phyloP scores from a whole-genome alignment of 2,329 filamentous ascomycete genomes.

The Fusarium tanahbumbuense region DNA sequence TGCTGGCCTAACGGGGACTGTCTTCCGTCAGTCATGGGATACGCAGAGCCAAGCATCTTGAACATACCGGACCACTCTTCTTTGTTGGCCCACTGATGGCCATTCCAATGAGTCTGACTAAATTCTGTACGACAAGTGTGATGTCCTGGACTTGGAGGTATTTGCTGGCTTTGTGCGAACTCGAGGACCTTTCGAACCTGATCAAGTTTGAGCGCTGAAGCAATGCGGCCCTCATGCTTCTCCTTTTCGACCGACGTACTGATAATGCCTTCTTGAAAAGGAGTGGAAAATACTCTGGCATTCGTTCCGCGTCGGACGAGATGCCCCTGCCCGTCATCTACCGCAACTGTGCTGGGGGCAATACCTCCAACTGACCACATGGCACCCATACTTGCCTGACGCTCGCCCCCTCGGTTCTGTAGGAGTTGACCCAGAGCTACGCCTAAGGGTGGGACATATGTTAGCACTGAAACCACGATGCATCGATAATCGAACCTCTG shows the following conservation, averaged over 20 bases:
- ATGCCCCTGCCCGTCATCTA: slow-evolving; percentile 72
- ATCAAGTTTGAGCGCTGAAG: slow-evolving; percentile 84
- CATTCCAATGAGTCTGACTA: slow-evolving; percentile 44
- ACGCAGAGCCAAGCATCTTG: neutral
- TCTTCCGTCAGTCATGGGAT: slow-evolving; percentile 10
- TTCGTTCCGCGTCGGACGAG: slow-evolving; percentile 77
- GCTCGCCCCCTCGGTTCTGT: slow-evolving; percentile 44
- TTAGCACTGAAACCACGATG: slow-evolving; percentile 3
- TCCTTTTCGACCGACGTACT: slow-evolving; percentile 70
- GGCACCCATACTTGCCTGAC: slow-evolving; percentile 73
- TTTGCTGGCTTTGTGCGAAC: slow-evolving; percentile 52
- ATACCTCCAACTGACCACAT: slow-evolving; percentile 84
- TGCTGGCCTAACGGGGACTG: slow-evolving; percentile 32
- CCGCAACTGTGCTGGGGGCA: slow-evolving; percentile 64
- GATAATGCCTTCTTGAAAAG: slow-evolving; percentile 57
- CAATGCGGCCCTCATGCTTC: slow-evolving; percentile 79
- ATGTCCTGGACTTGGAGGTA: slow-evolving; percentile 11
- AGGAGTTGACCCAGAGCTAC: slow-evolving; percentile 44
- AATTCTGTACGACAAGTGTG: slow-evolving; percentile 1
- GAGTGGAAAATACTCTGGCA: slow-evolving; percentile 72
- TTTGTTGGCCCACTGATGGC: slow-evolving; percentile 41
- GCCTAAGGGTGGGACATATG: slow-evolving; percentile 24
- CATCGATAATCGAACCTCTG: slow-evolving; percentile 22
- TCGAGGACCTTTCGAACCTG: slow-evolving; percentile 73
- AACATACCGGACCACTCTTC: slow-evolving; percentile 27